These are phyloP conservation scores for Wickerhamomyces sp. DNA, from an alignment of 1,139 yeast genomes.

Conservation along the genomic window DNA sequence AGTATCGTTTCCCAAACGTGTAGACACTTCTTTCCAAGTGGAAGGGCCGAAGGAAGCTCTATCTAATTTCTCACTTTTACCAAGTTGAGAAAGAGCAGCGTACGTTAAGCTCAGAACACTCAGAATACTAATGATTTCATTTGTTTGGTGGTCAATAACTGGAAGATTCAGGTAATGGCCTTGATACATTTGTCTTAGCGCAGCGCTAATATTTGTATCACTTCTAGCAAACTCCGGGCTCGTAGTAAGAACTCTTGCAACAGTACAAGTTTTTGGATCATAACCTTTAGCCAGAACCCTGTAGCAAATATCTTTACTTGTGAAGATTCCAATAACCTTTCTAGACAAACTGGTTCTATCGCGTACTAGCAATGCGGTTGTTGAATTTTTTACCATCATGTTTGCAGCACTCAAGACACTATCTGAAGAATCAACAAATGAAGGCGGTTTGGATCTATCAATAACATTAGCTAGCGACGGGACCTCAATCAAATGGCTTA, in stretches of 20 bases:
- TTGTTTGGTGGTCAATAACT: conserved; percentile 25
- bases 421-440: conserved; percentile 29
- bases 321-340: conserved; percentile 36
- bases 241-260: conserved; percentile 36
- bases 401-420: conserved; percentile 31
- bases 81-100: conserved; percentile 30
- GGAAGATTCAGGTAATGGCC: conserved; percentile 38
- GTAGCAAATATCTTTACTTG: conserved; percentile 37
- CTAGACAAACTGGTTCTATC: conserved; percentile 24
- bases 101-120: conserved; percentile 36
- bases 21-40: conserved; percentile 22
- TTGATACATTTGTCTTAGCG: conserved; percentile 37
- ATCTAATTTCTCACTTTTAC: conserved; percentile 22
- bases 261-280: conserved; percentile 31
- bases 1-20: conserved; percentile 24
- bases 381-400: conserved; percentile 27
- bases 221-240: conserved; percentile 37
- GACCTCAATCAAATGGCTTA: conserved; percentile 32
- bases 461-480: conserved; percentile 32
- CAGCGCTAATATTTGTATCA: conserved; percentile 32
- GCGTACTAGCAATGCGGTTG: conserved; percentile 34
- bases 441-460: conserved; percentile 24
- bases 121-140: conserved; percentile 33
- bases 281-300: conserved; percentile 32
- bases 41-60: conserved; percentile 20